Conservation (phyloP, 73 alveolate species). For the Blepharisma stoltei region DNA sequence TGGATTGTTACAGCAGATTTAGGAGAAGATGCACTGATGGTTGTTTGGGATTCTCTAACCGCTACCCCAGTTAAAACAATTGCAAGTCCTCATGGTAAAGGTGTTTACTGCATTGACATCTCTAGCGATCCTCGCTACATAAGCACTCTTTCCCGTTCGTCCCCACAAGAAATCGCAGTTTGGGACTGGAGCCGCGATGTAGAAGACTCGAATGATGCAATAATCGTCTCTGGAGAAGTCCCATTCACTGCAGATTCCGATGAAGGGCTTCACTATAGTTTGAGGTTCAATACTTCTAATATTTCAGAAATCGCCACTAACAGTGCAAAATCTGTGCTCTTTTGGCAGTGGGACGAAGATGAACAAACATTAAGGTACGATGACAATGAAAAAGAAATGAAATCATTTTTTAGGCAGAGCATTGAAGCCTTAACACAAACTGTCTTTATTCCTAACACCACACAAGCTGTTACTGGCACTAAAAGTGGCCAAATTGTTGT, state of each 20-base stretch:
- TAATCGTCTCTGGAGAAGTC: slow-evolving; percentile 27
- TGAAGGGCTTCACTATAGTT: slow-evolving; percentile 23
- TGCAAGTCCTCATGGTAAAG: slow-evolving; percentile 93
- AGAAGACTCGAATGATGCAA: not conserved
- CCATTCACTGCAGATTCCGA: not conserved
- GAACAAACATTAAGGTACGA: slow-evolving; percentile 65
- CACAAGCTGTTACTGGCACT: slow-evolving; percentile 95
- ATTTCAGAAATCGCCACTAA: slow-evolving; percentile 60
- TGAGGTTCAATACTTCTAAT: slow-evolving; percentile 30
- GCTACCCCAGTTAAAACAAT: slow-evolving; percentile 93
- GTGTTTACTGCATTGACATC: slow-evolving; percentile 85
- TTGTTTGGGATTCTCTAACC: slow-evolving; percentile 95
- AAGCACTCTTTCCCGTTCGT: slow-evolving; percentile 36
- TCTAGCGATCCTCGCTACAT: slow-evolving; percentile 39
- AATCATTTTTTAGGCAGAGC: slow-evolving; percentile 54
- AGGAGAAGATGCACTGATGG: slow-evolving; percentile 93
- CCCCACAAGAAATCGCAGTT: slow-evolving; percentile 35
- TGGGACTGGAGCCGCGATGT: slow-evolving; percentile 54
- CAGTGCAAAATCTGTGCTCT: slow-evolving; percentile 68
- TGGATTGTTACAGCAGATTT: slow-evolving; percentile 97
- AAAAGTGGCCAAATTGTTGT: slow-evolving; percentile 93
- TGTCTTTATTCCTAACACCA: slow-evolving; percentile 82
- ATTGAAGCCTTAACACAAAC: slow-evolving; percentile 83
- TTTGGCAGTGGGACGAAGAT: slow-evolving; percentile 73
- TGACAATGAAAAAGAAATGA: slow-evolving; percentile 57